Conservation (phyloP, 345 rosid species). For the Eucalyptus sideroxylon region DNA sequence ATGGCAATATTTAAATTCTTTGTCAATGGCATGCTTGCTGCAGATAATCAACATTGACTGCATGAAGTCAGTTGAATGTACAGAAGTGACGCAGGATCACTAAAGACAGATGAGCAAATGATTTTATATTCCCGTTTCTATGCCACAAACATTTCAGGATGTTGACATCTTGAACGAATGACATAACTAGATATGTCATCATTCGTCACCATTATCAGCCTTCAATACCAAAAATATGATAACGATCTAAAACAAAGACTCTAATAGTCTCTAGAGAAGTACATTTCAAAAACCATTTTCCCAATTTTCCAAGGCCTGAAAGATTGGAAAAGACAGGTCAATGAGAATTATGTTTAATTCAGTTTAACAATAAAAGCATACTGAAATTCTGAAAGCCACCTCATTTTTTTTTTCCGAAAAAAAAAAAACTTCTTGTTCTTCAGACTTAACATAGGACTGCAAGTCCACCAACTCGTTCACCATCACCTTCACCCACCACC, state of each 20-base stretch:
- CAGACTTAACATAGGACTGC: neutral
- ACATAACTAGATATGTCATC: neutral
- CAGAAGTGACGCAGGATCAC: neutral
- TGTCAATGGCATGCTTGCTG: constrained; percentile 75
- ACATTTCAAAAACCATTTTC: neutral
- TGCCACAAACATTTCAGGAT: neutral
- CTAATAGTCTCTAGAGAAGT: neutral
- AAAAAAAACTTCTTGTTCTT: neutral
- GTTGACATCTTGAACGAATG: neutral
- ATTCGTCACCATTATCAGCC: neutral
- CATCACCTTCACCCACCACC: neutral
- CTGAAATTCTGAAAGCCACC: neutral
- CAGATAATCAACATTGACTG: neutral
- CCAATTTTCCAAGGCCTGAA: neutral
- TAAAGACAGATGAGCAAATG: neutral
- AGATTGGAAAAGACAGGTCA: neutral
- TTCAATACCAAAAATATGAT: neutral
- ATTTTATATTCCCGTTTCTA: neutral
- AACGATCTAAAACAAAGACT: neutral
- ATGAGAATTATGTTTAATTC: neutral
- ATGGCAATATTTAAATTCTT: constrained; percentile 78
- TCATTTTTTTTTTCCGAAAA: neutral
- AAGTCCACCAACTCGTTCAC: neutral
- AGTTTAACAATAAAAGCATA: neutral
- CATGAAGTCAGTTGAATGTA: neutral